Percentiles rank a stretch among this genome's conserved stretches.
Conservation (phyloP, 352 stramenopile species). For the Phytopythium ostracodes region DNA sequence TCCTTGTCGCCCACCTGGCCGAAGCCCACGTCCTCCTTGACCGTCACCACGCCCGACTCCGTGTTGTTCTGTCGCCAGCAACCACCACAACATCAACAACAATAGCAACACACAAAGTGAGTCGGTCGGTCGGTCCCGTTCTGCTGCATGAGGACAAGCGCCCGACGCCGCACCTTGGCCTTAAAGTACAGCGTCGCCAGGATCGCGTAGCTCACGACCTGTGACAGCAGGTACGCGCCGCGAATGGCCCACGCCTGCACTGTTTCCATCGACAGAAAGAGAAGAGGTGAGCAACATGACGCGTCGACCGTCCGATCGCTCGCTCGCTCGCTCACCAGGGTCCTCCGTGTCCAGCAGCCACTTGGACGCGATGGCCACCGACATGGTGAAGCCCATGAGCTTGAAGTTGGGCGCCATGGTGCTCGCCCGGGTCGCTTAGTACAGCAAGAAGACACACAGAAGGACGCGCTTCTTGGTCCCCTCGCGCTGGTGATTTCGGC, state of each 20-base stretch:
- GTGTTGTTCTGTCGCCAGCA: constrained; percentile 58
- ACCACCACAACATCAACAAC: constrained; percentile 2
- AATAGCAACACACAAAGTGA: too few relatives aligned
- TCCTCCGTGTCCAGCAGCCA: constrained; percentile 63
- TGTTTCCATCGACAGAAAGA: constrained; percentile 12
- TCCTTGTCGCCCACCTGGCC: constrained; percentile 65
- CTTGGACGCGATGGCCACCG: constrained; percentile 57
- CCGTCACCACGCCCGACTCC: constrained; percentile 56
- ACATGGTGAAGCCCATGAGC: constrained; percentile 75
- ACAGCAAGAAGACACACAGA: not conserved
- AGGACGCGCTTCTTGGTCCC: not conserved
- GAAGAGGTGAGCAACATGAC: not conserved
- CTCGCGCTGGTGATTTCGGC: not conserved
- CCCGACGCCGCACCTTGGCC: constrained; percentile 31
- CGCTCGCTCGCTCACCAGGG: constrained; percentile 22
- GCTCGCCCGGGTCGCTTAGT: not conserved
- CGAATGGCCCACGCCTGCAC: constrained; percentile 55
- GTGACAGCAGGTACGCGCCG: constrained; percentile 53
- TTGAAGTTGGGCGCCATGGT: constrained; percentile 74
- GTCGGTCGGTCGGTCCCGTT: too few relatives aligned
- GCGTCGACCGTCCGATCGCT: too few relatives aligned
- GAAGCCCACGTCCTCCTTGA: constrained; percentile 80
- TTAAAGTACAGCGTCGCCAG: constrained; percentile 62
- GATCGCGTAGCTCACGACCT: constrained; percentile 60
- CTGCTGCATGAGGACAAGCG: too few relatives aligned